phyloP scores from a whole-genome alignment of 2,329 filamentous ascomycete genomes.

The Gremmenia infestans region DNA sequence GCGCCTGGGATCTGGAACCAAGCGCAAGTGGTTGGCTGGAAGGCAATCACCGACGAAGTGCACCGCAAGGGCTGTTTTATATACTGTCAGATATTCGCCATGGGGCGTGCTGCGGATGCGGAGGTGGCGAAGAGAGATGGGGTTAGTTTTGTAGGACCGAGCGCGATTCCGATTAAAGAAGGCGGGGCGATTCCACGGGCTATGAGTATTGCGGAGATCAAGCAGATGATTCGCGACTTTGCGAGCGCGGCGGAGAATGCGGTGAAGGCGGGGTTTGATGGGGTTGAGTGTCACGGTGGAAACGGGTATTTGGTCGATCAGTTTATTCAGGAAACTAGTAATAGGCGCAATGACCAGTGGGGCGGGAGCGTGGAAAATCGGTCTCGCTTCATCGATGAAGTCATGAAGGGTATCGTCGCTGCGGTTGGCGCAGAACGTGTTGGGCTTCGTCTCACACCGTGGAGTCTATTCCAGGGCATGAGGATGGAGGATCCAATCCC shows the following conservation, averaged over 20 bases:
- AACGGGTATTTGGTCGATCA: conserved; percentile 27
- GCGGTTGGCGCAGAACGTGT: conserved; percentile 37
- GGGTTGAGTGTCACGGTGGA: conserved; percentile 24
- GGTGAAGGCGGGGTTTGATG: conserved; percentile 26
- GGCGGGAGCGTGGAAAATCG: conserved; percentile 27
- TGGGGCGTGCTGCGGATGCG: conserved; percentile 49
- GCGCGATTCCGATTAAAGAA: conserved; percentile 16
- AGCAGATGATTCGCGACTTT: conserved; percentile 15
- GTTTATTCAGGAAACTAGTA: conserved; percentile 23
- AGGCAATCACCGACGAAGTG: conserved; percentile 53
- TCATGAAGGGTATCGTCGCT: conserved; percentile 44
- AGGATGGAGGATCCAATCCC: conserved; percentile 39
- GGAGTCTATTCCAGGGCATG: conserved; percentile 48
- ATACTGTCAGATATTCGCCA: conserved; percentile 56
- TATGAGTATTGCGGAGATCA: conserved; percentile 20
- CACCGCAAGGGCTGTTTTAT: conserved; percentile 57
- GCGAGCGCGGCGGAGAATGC: conserved; percentile 18
- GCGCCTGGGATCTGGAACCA: conserved; percentile 53
- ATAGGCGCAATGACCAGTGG: conserved; percentile 21
- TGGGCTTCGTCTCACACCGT: conserved; percentile 55
- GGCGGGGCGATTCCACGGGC: conserved; percentile 5
- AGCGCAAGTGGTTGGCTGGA: conserved; percentile 55
- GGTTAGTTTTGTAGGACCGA: conserved; percentile 9
- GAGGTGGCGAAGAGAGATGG: conserved; percentile 14
- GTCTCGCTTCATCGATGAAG: conserved; percentile 44